phyloP scores from a whole-genome alignment of 305 asterid genomes.

The Fraxinus xanthoxyloides region DNA sequence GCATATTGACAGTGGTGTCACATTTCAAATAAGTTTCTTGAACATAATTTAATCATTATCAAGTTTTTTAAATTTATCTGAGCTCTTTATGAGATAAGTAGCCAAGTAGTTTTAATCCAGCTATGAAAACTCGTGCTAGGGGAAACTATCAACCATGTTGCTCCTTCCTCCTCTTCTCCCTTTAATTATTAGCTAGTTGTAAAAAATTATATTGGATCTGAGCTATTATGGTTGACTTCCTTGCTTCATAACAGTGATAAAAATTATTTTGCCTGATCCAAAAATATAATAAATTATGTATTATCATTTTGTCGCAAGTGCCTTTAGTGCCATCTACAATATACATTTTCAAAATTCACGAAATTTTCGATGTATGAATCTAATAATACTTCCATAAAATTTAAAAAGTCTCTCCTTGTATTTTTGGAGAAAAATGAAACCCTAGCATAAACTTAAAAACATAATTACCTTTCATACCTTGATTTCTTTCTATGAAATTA shows the following conservation, averaged over 20 bases:
- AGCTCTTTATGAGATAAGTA: not conserved
- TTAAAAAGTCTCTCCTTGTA: not conserved
- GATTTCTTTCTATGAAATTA: not conserved
- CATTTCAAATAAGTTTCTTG: not conserved
- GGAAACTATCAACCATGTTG: not conserved
- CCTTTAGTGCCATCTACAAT: not conserved
- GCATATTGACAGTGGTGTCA: not conserved
- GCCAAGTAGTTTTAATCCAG: not conserved
- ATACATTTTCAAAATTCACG: not conserved
- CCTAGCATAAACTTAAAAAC: not conserved
- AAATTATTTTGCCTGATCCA: not conserved
- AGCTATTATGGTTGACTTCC: not conserved
- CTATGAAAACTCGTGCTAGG: not conserved
- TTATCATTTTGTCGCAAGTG: not conserved
- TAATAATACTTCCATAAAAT: not conserved
- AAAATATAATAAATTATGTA: not conserved
- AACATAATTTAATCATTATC: not conserved
- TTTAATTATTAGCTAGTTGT: not conserved
- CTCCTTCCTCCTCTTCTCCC: not conserved
- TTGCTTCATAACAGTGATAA: not conserved
- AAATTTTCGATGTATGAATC: not conserved
- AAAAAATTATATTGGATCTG: not conserved
- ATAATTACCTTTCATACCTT: not conserved
- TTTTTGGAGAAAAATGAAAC: not conserved
- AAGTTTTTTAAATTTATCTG: not conserved